Evolutionary conservation across 441 rosid genomes (phyloP), one percentile per base, ranked within the genome.

Genomic region (Raphanus hybrid): DNA sequence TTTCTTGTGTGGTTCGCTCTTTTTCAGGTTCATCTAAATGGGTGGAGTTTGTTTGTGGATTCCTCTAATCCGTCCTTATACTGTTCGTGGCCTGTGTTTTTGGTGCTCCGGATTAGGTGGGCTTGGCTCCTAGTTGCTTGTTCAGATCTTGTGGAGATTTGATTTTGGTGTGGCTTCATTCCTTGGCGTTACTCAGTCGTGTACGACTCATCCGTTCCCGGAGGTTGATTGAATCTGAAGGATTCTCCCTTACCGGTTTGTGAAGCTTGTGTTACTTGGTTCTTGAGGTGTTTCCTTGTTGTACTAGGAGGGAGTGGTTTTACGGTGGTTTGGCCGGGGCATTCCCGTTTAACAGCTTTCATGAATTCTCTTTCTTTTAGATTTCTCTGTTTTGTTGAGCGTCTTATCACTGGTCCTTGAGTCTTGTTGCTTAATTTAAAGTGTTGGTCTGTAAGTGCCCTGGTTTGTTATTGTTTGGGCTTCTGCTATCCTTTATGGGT

Each of bases 191-290:
- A 12, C 14, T 48, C 15, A 48, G 54, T 48, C 15, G 3, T 41
- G 45, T 41, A 41, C 45, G 45, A 41, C 45, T 39, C 45, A 41
- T 41, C 45, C 3, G 12, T 41, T 9, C 12, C 16, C 54, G 54
- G 15, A 48, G 15, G 16, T 48, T 48, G 55, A 48, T 14, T 3
- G 16, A 48, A 48, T 48, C 16, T 48, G 55, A 48, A 48, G 16
- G 16, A 39, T 48, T 48, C 55, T 48, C 15, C 55, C 16, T 48
- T 48, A 14, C 16, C 55, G 55, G 55, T 48, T 48, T 48, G 55
- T 48, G 55, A 48, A 48, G 55, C 55, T n/a, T 48, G 18, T 48
- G 55, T 48, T 48, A 48, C 55, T 48, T 48, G 18, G 55, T n/a
- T n/a, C 18, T 41, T 48, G 55, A 48, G 55, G 55, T 48, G 55